Evolutionary conservation across 225 moss, liverwort and hornwort genomes (phyloP).

Genomic region (Physcomitrellopsis africana): DNA sequence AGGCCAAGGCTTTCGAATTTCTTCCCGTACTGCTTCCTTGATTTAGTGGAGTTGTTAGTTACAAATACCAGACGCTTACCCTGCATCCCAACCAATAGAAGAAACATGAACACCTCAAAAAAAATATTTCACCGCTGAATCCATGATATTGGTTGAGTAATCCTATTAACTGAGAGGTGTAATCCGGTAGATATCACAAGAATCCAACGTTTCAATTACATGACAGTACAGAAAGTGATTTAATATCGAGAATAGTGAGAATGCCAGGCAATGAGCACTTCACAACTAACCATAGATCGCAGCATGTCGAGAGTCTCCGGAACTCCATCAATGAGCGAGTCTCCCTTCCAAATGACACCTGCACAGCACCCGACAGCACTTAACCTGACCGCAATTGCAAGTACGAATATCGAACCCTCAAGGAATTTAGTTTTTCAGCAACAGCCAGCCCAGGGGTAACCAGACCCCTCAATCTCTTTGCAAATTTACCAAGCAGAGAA

Average conservation of each 20-base stretch:
- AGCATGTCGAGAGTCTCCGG: conserved; percentile 75
- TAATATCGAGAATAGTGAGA: neutral
- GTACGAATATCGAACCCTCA: neutral
- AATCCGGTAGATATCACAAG: too few species aligned
- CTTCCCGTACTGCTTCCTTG: conserved; percentile 80
- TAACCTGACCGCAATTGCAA: conserved; percentile 9
- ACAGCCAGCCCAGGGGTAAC: too few species aligned
- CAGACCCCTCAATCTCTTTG: neutral
- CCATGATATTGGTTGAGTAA: too few species aligned
- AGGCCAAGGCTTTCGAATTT: conserved; percentile 78
- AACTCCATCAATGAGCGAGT: conserved; percentile 69
- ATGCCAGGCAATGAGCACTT: neutral
- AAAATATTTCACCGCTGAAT: neutral
- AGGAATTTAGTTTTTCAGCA: neutral
- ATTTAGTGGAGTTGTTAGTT: conserved; percentile 91
- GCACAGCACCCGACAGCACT: conserved; percentile 23
- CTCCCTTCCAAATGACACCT: conserved; percentile 89
- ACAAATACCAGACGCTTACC: conserved; percentile 86
- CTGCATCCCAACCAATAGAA: conserved; percentile 43
- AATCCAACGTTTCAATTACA: neutral
- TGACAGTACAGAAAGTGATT: neutral
- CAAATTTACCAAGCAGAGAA: neutral
- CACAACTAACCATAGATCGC: conserved; percentile 65
- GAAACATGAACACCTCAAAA: conserved; percentile 11
- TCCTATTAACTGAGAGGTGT: too few species aligned